phyloP scores from a whole-genome alignment of 2,329 filamentous ascomycete genomes.

The Ophiostoma sp. region DNA sequence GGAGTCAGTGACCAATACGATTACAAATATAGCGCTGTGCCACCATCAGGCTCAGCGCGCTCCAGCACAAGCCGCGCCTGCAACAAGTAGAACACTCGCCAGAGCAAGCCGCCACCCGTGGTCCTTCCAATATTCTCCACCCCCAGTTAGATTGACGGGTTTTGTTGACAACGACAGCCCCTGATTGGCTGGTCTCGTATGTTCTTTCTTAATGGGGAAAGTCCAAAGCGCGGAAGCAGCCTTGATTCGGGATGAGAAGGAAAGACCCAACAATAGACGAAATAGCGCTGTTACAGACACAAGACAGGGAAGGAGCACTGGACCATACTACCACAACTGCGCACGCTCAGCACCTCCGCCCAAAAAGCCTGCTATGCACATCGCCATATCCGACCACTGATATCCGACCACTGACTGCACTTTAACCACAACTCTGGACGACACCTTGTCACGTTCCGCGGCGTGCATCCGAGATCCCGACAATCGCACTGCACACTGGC shows the following conservation, averaged over 20 bases:
- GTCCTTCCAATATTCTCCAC: constrained; percentile 16
- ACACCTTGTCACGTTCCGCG: constrained; percentile 10
- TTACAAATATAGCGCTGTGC: constrained; percentile 22
- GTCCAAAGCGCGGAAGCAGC: constrained; percentile 17
- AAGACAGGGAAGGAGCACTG: neutral
- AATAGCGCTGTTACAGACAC: constrained; percentile 4
- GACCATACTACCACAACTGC: neutral
- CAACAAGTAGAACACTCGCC: neutral
- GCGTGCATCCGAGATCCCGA: constrained; percentile 16
- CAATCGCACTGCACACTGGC: constrained; percentile 18
- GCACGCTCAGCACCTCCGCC: neutral
- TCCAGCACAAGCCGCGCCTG: constrained; percentile 8
- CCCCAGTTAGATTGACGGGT: constrained; percentile 13
- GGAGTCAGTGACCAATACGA: constrained; percentile 16
- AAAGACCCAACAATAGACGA: neutral
- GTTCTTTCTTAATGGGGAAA: neutral
- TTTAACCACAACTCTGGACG: neutral
- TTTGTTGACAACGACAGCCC: constrained; percentile 7
- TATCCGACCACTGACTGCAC: constrained; percentile 1
- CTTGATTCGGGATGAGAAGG: constrained; percentile 14
- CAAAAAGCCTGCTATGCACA: constrained; percentile 10
- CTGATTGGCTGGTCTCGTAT: constrained; percentile 19
- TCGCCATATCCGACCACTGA: constrained; percentile 12
- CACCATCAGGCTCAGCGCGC: constrained; percentile 15
- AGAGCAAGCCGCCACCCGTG: constrained; percentile 14